phyloP scores from a whole-genome alignment of 2,329 filamentous ascomycete genomes.

The Sarocladium kiliense region DNA sequence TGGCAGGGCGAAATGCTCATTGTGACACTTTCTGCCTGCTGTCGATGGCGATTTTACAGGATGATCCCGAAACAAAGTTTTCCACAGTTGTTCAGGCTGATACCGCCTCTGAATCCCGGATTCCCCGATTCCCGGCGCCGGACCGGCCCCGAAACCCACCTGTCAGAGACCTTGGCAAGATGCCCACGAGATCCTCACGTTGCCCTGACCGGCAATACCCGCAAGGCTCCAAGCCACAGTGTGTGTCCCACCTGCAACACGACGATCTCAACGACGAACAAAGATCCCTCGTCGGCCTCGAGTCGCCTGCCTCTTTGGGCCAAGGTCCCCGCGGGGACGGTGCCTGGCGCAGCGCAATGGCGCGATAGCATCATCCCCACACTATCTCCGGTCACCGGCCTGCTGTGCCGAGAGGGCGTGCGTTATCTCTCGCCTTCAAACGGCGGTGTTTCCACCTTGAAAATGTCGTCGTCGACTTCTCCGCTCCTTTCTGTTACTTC shows the following conservation, averaged over 20 bases:
- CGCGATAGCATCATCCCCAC: conserved; percentile 6
- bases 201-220: neutral
- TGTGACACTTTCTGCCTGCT: too few species aligned
- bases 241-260: too few species aligned
- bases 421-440: conserved; percentile 1
- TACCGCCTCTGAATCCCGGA: too few species aligned
- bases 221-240: neutral
- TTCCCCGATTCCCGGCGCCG: neutral
- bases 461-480: neutral
- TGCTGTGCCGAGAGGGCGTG: neutral
- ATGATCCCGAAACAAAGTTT: too few species aligned
- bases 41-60: too few species aligned
- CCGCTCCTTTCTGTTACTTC: neutral
- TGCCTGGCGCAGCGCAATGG: neutral
- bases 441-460: too few species aligned
- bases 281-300: neutral
- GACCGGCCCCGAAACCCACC: neutral
- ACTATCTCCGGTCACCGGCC: conserved; percentile 9
- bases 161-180: neutral
- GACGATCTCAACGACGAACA: neutral
- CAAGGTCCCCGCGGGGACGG: neutral
- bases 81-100: too few species aligned
- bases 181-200: neutral
- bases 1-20: too few species aligned
- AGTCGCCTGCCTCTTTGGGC: conserved; percentile 2